phyloP scores from a whole-genome alignment of 78 protist genomes.

The Diacronema lutheri region DNA sequence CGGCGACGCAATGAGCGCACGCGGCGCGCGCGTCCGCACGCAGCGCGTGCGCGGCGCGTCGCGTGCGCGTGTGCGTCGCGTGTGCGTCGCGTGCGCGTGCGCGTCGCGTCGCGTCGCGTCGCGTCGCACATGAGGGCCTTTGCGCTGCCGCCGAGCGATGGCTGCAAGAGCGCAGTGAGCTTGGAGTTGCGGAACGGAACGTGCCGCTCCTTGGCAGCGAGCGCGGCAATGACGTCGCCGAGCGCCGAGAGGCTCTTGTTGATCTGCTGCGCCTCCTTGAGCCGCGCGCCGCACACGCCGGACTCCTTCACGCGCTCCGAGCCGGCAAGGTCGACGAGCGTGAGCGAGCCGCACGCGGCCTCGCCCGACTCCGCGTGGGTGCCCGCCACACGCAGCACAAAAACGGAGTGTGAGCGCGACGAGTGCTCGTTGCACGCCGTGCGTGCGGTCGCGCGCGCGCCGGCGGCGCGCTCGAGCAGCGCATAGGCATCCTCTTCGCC shows the following conservation, averaged over 20 bases:
- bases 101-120: no score
- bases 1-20: background rate
- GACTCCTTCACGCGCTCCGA: slow-evolving; percentile 15
- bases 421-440: slow-evolving; percentile 3
- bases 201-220: background rate
- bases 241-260: slow-evolving; percentile 24
- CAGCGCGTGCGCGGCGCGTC: no score
- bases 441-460: background rate
- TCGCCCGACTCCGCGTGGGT: background rate
- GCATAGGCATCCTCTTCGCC: background rate
- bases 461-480: background rate
- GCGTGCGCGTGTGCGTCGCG: no score
- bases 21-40: background rate
- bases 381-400: background rate
- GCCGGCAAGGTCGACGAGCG: slow-evolving; percentile 47
- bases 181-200: slow-evolving; percentile 49
- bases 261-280: slow-evolving; percentile 33
- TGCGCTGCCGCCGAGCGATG: background rate
- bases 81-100: no score
- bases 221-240: background rate
- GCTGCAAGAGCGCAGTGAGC: slow-evolving; percentile 36
- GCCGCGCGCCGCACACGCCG: background rate
- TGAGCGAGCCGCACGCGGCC: background rate
- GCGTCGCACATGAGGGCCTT: background rate
- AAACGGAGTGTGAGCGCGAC: slow-evolving; percentile 4